These are phyloP conservation scores for Tetrapisispora arboricola DNA, from an alignment of 805 yeast genomes.

Conservation along the genomic window DNA sequence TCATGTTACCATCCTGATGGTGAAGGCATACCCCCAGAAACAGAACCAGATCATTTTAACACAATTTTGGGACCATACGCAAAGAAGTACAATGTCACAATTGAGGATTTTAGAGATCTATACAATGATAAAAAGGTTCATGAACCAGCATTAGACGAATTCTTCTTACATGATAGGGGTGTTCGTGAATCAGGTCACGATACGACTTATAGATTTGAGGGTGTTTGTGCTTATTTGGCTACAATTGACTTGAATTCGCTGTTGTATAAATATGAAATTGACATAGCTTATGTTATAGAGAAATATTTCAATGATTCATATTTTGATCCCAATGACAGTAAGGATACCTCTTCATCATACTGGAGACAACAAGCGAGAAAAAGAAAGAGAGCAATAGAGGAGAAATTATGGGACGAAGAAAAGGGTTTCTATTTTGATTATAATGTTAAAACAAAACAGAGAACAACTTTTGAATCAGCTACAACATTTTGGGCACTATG, in stretches of 20 bases:
- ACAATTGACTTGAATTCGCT: constrained; percentile 83
- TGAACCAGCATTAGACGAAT: constrained; percentile 81
- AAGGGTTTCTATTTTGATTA: constrained; percentile 78
- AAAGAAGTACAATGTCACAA: constrained; percentile 43
- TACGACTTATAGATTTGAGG: constrained; percentile 83
- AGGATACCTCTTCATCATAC: constrained; percentile 35
- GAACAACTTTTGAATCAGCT: constrained; percentile 68
- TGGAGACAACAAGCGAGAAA: constrained; percentile 54
- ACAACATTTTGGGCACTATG: constrained; percentile 90
- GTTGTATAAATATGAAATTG: constrained; percentile 81
- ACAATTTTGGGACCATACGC: constrained; percentile 60
- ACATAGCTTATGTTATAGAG: constrained; percentile 59
- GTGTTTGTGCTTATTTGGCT: constrained; percentile 78
- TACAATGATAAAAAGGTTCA: constrained; percentile 57
- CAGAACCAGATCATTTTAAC: constrained; percentile 81
- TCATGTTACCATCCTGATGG: constrained; percentile 90
- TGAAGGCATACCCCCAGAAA: constrained; percentile 91
- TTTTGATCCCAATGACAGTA: constrained; percentile 30
- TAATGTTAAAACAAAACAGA: constrained; percentile 46
- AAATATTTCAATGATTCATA: constrained; percentile 44
- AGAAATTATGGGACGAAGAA: constrained; percentile 76
- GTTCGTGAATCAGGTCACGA: constrained; percentile 97
- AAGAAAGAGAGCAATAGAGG: constrained; percentile 48
- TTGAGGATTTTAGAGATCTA: constrained; percentile 54
- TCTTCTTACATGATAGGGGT: constrained; percentile 84